phyloP scores from a whole-genome alignment of 257 asterid genomes.

The Solanum paucissectum region DNA sequence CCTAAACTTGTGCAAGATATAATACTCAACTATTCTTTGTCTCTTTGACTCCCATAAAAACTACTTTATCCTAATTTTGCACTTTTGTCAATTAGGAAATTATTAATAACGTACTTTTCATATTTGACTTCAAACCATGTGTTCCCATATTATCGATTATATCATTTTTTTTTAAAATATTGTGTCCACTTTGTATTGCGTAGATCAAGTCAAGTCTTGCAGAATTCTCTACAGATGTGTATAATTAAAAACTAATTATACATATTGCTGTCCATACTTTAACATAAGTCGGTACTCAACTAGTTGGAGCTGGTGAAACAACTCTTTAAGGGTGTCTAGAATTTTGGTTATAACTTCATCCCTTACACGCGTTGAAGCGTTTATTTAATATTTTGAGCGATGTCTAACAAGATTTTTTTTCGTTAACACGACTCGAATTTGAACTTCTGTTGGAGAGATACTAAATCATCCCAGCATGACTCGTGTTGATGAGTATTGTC shows the following conservation, averaged over 20 bases:
- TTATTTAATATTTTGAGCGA: too few species aligned
- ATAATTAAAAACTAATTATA: not conserved
- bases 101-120: not conserved
- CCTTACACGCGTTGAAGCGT: not conserved
- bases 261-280: not conserved
- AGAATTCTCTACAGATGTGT: not conserved
- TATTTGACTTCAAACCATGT: not conserved
- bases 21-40: not conserved
- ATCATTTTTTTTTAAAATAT: not conserved
- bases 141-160: not conserved
- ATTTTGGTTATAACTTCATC: too few species aligned
- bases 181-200: not conserved
- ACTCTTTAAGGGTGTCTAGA: not conserved
- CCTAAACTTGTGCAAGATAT: not conserved
- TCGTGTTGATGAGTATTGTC: not conserved
- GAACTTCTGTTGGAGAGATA: not conserved
- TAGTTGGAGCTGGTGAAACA: not conserved
- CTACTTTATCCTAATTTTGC: not conserved
- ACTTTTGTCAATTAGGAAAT: not conserved
- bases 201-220: not conserved
- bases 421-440: fast-evolving
- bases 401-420: not conserved
- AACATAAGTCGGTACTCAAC: not conserved
- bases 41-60: not conserved
- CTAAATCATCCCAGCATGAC: not conserved